phyloP scores from a whole-genome alignment of 148 eudicot species.

The Vaccinium corymbosum region DNA sequence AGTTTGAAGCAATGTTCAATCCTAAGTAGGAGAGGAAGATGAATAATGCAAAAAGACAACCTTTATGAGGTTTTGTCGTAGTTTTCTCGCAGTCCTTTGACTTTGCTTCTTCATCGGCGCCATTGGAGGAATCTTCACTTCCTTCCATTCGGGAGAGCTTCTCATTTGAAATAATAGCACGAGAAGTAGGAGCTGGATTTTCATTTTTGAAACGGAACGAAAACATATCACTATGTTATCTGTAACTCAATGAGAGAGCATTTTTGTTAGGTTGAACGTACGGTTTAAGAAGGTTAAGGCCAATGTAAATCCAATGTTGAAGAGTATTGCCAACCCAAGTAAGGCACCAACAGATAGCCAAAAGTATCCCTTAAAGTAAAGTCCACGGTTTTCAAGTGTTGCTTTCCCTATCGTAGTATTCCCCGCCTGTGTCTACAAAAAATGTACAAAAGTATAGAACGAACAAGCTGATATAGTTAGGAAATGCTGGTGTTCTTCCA shows the following conservation, averaged over 20 bases:
- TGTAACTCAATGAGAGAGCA: neutral
- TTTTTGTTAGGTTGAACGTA: conserved; percentile 27
- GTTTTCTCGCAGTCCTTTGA: conserved; percentile 5
- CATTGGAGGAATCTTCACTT: conserved; percentile 19
- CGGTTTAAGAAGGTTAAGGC: conserved; percentile 62
- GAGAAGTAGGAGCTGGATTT: conserved; percentile 56
- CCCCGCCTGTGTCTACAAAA: conserved; percentile 33
- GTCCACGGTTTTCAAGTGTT: conserved; percentile 58
- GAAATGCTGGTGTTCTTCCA: neutral
- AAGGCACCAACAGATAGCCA: conserved; percentile 69
- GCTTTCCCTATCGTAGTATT: conserved; percentile 59
- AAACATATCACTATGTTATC: neutral
- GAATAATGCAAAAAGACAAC: conserved; percentile 20
- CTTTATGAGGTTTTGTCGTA: conserved; percentile 26
- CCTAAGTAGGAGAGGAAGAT: neutral
- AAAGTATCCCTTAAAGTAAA: conserved; percentile 40
- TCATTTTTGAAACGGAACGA: conserved; percentile 8
- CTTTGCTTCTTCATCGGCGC: conserved; percentile 8
- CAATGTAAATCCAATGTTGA: conserved; percentile 49
- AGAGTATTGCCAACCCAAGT: conserved; percentile 46
- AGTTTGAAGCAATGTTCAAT: neutral
- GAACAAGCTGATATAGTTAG: neutral
- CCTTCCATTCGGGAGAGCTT: conserved; percentile 42
- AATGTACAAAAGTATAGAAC: neutral
- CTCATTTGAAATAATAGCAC: conserved; percentile 61